Conservation (phyloP, 2,329 filamentous ascomycete species). For the Aspergillus arachidicola region DNA sequence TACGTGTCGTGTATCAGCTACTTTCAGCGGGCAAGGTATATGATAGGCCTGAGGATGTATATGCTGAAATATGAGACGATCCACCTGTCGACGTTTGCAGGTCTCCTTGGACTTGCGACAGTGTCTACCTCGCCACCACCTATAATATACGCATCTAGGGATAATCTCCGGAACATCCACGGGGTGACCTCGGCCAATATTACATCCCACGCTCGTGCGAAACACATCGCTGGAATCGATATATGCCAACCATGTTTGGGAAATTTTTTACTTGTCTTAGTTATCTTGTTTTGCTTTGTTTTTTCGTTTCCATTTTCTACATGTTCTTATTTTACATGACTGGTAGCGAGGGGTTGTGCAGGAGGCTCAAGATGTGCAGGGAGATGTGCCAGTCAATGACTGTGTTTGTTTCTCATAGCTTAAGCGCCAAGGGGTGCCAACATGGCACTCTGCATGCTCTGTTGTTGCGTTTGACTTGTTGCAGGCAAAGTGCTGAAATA, state of each 20-base stretch:
- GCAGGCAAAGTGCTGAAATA: background rate
- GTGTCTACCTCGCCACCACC: background rate
- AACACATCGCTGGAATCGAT: slow-evolving; percentile 1
- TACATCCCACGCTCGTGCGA: background rate
- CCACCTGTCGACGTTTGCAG: background rate
- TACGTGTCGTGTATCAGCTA: slow-evolving; percentile 7
- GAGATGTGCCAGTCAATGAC: background rate
- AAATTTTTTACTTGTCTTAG: slow-evolving; percentile 7
- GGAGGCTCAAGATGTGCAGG: background rate
- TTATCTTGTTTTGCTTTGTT: background rate
- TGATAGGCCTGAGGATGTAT: slow-evolving; percentile 4
- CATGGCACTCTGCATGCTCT: background rate
- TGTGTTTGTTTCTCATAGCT: background rate
- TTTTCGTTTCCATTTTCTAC: background rate
- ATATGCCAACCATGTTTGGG: slow-evolving; percentile 10
- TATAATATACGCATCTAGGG: slow-evolving; percentile 5
- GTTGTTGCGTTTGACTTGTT: background rate
- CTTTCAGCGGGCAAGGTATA: slow-evolving; percentile 8
- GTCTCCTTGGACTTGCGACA: background rate
- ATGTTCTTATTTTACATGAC: background rate
- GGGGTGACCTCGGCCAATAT: background rate
- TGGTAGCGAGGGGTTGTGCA: background rate
- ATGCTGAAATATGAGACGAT: background rate
- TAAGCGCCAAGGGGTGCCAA: background rate
- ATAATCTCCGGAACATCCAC: background rate